Evolutionary conservation across 2,329 filamentous ascomycete genomes (phyloP).

Genomic region (Cladophialophora psammophila): DNA sequence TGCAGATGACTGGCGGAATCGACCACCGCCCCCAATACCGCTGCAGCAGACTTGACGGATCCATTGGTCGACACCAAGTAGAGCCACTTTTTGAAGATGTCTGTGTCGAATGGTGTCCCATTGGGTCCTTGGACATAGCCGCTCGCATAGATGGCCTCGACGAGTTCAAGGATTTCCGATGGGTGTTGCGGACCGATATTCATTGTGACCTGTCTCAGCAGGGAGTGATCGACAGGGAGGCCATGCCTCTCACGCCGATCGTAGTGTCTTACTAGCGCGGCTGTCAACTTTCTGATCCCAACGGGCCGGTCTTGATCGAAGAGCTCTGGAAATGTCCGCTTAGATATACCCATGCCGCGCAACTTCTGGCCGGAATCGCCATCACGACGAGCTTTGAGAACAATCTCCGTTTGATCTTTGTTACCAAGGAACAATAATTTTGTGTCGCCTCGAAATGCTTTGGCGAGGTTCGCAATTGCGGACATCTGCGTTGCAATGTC

Average conservation of each 20-base stretch:
- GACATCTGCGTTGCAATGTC: slow-evolving; percentile 28
- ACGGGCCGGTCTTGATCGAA: slow-evolving; percentile 7
- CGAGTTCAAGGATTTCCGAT: slow-evolving; percentile 26
- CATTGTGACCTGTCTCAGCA: slow-evolving; percentile 25
- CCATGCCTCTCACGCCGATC: slow-evolving; percentile 11
- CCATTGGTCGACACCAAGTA: slow-evolving; percentile 23
- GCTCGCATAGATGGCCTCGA: slow-evolving; percentile 33
- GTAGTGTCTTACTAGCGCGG: slow-evolving; percentile 24
- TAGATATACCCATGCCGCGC: background rate
- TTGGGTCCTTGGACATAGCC: slow-evolving; percentile 21
- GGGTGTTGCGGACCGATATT: slow-evolving; percentile 16
- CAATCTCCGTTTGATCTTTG: background rate
- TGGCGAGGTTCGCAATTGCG: slow-evolving; percentile 27
- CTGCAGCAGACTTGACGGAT: slow-evolving; percentile 16
- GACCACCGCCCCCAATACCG: slow-evolving; percentile 31
- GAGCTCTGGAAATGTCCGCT: slow-evolving; percentile 8
- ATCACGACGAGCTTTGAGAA: background rate
- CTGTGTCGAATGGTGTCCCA: slow-evolving; percentile 29
- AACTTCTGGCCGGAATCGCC: background rate
- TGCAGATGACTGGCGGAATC: slow-evolving; percentile 22
- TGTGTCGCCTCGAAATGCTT: slow-evolving; percentile 25
- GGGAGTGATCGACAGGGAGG: slow-evolving; percentile 22
- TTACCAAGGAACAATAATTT: slow-evolving; percentile 12
- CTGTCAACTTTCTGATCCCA: slow-evolving; percentile 10
- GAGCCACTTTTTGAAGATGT: slow-evolving; percentile 34